A percentile compares a stretch with the other conserved stretches of the same genome.
phyloP scores from a whole-genome alignment of 75 land plant genomes.

The Gnetum montanum region DNA sequence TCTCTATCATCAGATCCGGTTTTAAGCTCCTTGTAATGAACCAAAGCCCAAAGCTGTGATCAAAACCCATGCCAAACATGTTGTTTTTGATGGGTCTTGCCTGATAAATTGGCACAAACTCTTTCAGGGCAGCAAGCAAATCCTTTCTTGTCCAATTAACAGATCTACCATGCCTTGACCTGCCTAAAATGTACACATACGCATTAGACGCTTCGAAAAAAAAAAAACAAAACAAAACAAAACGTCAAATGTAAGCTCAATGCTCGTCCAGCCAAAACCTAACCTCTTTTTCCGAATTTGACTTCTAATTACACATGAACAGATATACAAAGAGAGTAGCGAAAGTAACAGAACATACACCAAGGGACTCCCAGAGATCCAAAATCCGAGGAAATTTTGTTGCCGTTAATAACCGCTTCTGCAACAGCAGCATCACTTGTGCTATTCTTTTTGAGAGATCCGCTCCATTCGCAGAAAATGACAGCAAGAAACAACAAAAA shows the following conservation, averaged over 20 bases:
- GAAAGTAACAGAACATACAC: slow-evolving; percentile 43
- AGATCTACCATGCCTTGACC: slow-evolving; percentile 62
- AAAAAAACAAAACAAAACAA: not conserved
- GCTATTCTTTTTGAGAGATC: too few species aligned
- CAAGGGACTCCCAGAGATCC: slow-evolving; percentile 83
- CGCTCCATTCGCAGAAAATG: too few species aligned
- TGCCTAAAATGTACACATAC: slow-evolving; percentile 31
- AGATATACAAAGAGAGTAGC: not conserved
- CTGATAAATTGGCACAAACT: slow-evolving; percentile 77
- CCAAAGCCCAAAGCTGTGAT: slow-evolving; percentile 95
- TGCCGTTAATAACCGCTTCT: not conserved
- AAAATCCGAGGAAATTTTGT: slow-evolving; percentile 28
- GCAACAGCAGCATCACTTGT: not conserved
- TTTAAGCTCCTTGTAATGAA: slow-evolving; percentile 71
- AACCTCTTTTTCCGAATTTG: not conserved
- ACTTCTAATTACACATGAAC: not conserved
- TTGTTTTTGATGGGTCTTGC: slow-evolving; percentile 79
- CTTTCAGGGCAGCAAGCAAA: slow-evolving; percentile 54
- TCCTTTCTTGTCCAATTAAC: slow-evolving; percentile 77
- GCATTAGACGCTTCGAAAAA: not conserved
- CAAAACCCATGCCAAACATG: slow-evolving; percentile 89
- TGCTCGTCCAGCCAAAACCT: not conserved
- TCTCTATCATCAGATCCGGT: slow-evolving; percentile 76
- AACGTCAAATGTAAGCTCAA: not conserved
- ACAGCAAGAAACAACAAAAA: too few species aligned